Evolutionary conservation across 164 flowering plant genomes (phyloP).

Genomic region (Nymphaea thermarum): DNA sequence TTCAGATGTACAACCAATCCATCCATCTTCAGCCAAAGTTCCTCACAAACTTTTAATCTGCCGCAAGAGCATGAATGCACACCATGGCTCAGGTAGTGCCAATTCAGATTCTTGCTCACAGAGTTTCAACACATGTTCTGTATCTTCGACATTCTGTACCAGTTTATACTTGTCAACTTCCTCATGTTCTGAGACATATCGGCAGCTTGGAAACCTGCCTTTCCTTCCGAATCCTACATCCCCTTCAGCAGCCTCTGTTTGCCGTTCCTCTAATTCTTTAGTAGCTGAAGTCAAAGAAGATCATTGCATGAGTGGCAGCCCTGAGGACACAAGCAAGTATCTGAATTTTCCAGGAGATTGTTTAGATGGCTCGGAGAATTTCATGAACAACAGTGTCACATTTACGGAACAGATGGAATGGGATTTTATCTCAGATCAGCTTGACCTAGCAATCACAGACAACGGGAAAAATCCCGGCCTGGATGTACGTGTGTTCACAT

Average conservation of each 20-base stretch:
- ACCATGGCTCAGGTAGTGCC: conserved; percentile 14
- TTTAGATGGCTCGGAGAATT: conserved; percentile 21
- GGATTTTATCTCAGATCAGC: conserved; percentile 52
- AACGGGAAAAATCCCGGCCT: conserved; percentile 41
- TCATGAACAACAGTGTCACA: conserved; percentile 18
- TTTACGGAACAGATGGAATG: conserved; percentile 44
- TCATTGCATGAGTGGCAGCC: conserved; percentile 6
- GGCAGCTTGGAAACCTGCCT: conserved; percentile 43
- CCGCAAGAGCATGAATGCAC: conserved; percentile 5
- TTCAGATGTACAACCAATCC: conserved; percentile 8
- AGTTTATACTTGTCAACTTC: conserved; percentile 48
- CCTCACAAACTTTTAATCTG: conserved; percentile 9
- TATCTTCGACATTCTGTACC: conserved; percentile 54
- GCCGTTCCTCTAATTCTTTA: conserved; percentile 24
- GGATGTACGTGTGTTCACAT: conserved; percentile 34
- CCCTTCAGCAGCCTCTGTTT: conserved; percentile 20
- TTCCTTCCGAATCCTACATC: conserved; percentile 47
- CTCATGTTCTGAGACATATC: conserved; percentile 28
- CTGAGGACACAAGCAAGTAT: conserved; percentile 25
- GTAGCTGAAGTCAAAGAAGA: conserved; percentile 2
- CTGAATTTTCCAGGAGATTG: conserved; percentile 27
- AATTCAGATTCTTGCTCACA: conserved; percentile 17
- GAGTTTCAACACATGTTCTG: conserved; percentile 17
- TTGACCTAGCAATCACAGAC: conserved; percentile 48
- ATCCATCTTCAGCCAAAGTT: conserved; percentile 7